Base-by-base conservation (phyloP, 2,329 filamentous ascomycete genomes). In the Fusarium sp. region DNA sequence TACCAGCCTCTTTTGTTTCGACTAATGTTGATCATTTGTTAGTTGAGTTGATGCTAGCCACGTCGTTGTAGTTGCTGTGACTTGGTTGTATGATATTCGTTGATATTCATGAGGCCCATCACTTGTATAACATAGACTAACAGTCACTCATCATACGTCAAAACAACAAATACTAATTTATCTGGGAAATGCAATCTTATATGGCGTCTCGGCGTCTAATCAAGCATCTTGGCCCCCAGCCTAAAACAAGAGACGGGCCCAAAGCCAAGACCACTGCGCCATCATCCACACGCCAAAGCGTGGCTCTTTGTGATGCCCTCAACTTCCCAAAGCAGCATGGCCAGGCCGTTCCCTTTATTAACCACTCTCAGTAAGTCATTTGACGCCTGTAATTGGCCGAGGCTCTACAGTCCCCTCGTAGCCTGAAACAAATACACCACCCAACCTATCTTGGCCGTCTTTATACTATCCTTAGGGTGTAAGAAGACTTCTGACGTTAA, bases 401-500 rank as follows among this genome's bases (percentile, higher is more conserved):
- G 69, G 30, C 12, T 12, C 54, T 32, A 51, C 12, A 52, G 41
- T 38, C 34, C 58, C 47, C 57, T 62, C 24, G 42, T 73, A 50
- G 50, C 60, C 72, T 75, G 72, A 75, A 75, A 75, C 72, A 74
- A 69, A 69, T 56, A 56, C 56, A 71, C 52, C 61, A 52, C 59
- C 59, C 47, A 39, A 24, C 59, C 38, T 39, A 54, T 70, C 66
- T 65, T 70, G 66, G 61, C 58, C 45, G 24, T 51, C 32, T 55
- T 18, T n/a, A n/a, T n/a, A n/a, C n/a, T n/a, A n/a, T n/a, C n/a
- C n/a, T n/a, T n/a, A n/a, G n/a, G n/a, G n/a, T n/a, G n/a, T n/a
- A n/a, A n/a, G n/a, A n/a, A n/a, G n/a, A n/a, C n/a, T n/a, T n/a
- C n/a, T n/a, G n/a, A n/a, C n/a, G n/a, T n/a, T n/a, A n/a, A n/a